Evolutionary conservation across 352 stramenopile species (phyloP).

Genomic region (Globisporangium heterothallicum): DNA sequence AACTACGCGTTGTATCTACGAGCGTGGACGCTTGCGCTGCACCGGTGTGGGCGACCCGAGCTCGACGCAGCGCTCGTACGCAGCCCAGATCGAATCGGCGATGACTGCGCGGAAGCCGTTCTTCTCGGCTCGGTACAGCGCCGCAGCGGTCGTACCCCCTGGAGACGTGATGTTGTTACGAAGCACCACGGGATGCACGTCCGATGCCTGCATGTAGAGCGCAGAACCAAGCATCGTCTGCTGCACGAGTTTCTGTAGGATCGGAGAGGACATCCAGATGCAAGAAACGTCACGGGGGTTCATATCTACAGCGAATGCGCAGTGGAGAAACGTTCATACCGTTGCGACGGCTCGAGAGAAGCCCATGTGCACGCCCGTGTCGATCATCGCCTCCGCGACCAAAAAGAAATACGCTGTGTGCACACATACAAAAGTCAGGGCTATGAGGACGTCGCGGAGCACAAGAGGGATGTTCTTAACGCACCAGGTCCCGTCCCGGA

Average conservation of each 20-base stretch:
- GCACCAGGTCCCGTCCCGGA: slow-evolving; percentile 88
- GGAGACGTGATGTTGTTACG: slow-evolving; percentile 94
- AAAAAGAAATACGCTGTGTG: slow-evolving; percentile 92
- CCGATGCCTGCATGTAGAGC: slow-evolving; percentile 90
- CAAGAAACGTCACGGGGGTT: neutral
- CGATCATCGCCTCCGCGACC: slow-evolving; percentile 95
- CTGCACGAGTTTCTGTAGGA: slow-evolving; percentile 86
- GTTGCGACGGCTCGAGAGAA: slow-evolving; percentile 91
- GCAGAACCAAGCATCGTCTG: slow-evolving; percentile 92
- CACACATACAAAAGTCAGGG: neutral
- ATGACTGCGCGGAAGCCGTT: slow-evolving; percentile 93
- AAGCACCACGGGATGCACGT: slow-evolving; percentile 88
- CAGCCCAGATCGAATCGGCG: slow-evolving; percentile 93
- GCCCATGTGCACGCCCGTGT: slow-evolving; percentile 93
- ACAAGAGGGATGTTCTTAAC: neutral
- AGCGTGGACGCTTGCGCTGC: slow-evolving; percentile 58
- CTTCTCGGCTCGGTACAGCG: slow-evolving; percentile 95
- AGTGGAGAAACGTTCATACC: slow-evolving; percentile 28
- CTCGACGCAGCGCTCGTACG: slow-evolving; percentile 92
- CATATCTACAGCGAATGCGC: neutral
- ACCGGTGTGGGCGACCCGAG: slow-evolving; percentile 84
- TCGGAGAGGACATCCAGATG: too few relatives aligned
- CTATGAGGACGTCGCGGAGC: neutral
- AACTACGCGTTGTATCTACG: slow-evolving; percentile 16
- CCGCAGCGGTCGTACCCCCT: slow-evolving; percentile 90